Evolutionary conservation across 2,329 filamentous ascomycete genomes (phyloP), one percentile per base, ranked within the genome.

Genomic region (Cercospora janseana): DNA sequence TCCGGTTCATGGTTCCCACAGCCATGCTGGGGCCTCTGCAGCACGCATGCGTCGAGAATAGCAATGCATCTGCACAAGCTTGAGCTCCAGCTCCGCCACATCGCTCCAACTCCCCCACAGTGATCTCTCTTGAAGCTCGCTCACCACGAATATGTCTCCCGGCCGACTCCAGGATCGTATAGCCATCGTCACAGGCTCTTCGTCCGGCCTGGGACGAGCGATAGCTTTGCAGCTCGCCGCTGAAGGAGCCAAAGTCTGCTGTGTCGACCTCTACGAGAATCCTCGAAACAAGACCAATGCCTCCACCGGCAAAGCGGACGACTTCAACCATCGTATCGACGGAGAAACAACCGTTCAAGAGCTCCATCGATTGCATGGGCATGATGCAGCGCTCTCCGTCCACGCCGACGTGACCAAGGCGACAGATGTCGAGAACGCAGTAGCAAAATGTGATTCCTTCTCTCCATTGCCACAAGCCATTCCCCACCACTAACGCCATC

Each of bases 321-420:
- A 61, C 28, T 58, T 60, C 38, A 55, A 63, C 50, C 61, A 66
- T 47, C 63, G 65, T 13, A 32, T 57, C 18, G 37, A 56, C 13
- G 45, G 34, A 18, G 46, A 56, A 24, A 55, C 52, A 15, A 57
- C 51, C 3, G 20, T 54, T 8, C 31, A 53, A 13, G 62, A 67
- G 29, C 9, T 38, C 10, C 34, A 38, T 38, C 34, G 34, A 53
- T 62, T 13, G 40, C 13, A 26, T 44, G 5, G 40, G 56, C 18
- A 29, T 49, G 58, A 20, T 24, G 55, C 2, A 37, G 59, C 62
- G 1, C 54, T 62, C 10, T 70, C 66, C 51, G 60, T 67, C 6
- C 51, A 59, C 31, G 60, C 61, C 3, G 66, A 70, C 52, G 56
- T 70, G 12, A 68, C 66, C 6, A 49, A 54, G 7, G 60, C 66